phyloP scores from a whole-genome alignment of 164 flowering plant genomes.

The Vitis labrusca region DNA sequence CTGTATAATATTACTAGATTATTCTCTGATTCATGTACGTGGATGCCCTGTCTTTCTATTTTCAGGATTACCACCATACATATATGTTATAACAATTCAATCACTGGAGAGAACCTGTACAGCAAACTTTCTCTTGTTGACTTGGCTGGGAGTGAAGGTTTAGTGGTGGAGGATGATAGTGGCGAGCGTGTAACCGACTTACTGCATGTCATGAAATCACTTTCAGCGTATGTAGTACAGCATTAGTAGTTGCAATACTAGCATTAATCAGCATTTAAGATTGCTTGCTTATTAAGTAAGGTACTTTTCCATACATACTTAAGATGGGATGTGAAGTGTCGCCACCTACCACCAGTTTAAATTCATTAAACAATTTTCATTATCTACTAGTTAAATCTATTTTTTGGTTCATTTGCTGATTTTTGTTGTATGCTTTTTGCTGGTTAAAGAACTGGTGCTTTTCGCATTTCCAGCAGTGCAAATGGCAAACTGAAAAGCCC shows the following conservation, averaged over 20 bases:
- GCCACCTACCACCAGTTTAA: too few relatives aligned
- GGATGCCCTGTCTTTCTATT: constrained; percentile 14
- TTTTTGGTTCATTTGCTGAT: background rate
- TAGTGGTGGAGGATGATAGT: constrained; percentile 58
- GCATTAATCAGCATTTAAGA: background rate
- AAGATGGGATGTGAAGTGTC: too few relatives aligned
- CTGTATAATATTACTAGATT: too few relatives aligned
- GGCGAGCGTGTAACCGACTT: constrained; percentile 86
- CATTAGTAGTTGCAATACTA: background rate
- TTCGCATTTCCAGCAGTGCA: too few relatives aligned
- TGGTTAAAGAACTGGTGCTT: too few relatives aligned
- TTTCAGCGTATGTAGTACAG: constrained; percentile 73
- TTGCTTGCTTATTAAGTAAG: background rate
- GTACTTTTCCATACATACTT: too few relatives aligned
- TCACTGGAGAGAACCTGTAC: constrained; percentile 68
- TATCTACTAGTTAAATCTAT: background rate
- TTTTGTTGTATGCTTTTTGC: background rate
- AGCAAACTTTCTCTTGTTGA: constrained; percentile 97
- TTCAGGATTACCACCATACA: constrained; percentile 83
- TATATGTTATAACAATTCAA: constrained; percentile 65
- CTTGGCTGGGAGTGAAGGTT: constrained; percentile 93
- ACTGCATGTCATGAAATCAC: constrained; percentile 90
- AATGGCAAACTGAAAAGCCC: too few relatives aligned
- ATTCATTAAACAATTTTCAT: too few relatives aligned
- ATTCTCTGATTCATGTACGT: constrained; percentile 4